Evolutionary conservation across 2,329 filamentous ascomycete genomes (phyloP), one percentile per base, ranked within the genome.

Genomic region (Neocucurbitaria cava): DNA sequence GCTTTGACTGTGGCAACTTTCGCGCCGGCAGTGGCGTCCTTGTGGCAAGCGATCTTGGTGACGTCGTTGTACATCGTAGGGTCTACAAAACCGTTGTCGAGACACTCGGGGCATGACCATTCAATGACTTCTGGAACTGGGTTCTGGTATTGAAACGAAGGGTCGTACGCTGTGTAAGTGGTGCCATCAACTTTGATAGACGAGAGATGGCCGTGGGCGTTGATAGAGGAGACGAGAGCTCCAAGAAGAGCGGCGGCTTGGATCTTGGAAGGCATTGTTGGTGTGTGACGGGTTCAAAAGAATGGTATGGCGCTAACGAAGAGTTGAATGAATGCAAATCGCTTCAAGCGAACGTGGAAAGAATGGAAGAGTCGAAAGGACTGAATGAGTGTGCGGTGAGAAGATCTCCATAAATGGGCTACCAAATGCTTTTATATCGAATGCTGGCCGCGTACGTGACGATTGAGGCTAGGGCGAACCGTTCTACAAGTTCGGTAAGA

Each of bases 21-120:
- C 15, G 74, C 64, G 35, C 80, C 83, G n/a, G 81, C 79, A 17
- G 79, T 78, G 21, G 83, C 85, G 40, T 75, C 73, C 67, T 79
- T 79, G 78, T 89, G 87, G 78, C 85, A 88, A 68, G 85, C 83
- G 56, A 88, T 86, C 66, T 87, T 79, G 30, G 78, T 55, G 10
- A 58, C 65, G 28, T 71, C 69, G 21, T 72, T 69, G 73, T 84
- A 87, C 53, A 75, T 73, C 36, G 69, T 64, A 1, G 79, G 79
- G 15, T 78, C 71, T 52, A 87, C 76, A 68, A 81, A 87, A 26
- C 84, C 84, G 59, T 82, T 78, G 65, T 85, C 83, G 1, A 70
- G 64, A 33, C 80, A 78, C 44, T 78, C 79, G 5, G 77, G 70
- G 41, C 79, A 81, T 15, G 77, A 78, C 86, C 86, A 88, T 43